A percentile compares a stretch with the other conserved stretches of the same genome.
Conservation (phyloP, 2,329 filamentous ascomycete species). For the Alternaria gansuensis region DNA sequence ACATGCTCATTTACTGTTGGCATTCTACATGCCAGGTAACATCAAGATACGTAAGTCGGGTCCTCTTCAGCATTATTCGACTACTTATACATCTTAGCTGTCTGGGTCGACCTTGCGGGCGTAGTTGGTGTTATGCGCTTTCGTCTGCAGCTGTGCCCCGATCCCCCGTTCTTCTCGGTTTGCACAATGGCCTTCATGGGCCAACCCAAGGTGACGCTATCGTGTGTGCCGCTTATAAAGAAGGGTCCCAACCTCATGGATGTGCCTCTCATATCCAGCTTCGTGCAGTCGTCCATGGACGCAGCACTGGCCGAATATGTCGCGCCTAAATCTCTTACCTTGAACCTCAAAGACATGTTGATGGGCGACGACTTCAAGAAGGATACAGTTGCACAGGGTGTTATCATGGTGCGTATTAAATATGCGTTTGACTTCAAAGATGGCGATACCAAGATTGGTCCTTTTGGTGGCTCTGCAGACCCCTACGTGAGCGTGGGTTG, state of each 20-base stretch:
- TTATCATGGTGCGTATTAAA: conserved; percentile 72
- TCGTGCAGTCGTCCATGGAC: conserved; percentile 77
- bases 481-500: conserved; percentile 76
- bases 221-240: conserved; percentile 74
- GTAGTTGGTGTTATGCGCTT: conserved; percentile 75
- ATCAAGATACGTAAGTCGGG: conserved; percentile 60
- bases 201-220: conserved; percentile 75
- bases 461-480: conserved; percentile 70
- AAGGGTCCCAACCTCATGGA: conserved; percentile 78
- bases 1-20: conserved; percentile 76
- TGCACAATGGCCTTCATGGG: conserved; percentile 78
- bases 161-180: conserved; percentile 79
- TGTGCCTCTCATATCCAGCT: conserved; percentile 75
- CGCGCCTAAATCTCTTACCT: conserved; percentile 75
- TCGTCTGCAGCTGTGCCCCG: conserved; percentile 75
- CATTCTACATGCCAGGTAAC: conserved; percentile 71
- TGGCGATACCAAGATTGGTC: conserved; percentile 70
- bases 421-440: conserved; percentile 75
- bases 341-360: conserved; percentile 80
- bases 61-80: neutral
- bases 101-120: conserved; percentile 79
- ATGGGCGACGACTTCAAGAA: conserved; percentile 82
- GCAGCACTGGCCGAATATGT: conserved; percentile 79
- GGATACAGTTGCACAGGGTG: conserved; percentile 70
- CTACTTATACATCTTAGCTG: conserved; percentile 55